phyloP scores from a whole-genome alignment of 31 red algal genomes.

The Porphyra umbilicalis region DNA sequence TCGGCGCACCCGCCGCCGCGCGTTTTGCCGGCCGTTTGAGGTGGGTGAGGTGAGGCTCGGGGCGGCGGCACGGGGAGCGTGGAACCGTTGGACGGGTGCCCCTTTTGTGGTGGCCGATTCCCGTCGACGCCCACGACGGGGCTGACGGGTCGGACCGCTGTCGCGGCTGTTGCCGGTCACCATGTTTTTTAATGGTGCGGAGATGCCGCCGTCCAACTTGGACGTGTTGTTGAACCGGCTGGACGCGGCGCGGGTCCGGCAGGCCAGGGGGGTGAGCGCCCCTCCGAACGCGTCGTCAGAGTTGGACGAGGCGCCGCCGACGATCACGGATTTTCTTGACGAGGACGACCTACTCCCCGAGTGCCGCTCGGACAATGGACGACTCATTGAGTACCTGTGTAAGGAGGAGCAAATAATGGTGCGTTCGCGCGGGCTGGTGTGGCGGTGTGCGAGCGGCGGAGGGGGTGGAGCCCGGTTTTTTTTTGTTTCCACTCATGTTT shows the following conservation, averaged over 20 bases:
- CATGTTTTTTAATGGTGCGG: background rate
- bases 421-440: background rate
- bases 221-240: background rate
- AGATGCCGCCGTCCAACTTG: background rate
- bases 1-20: too few relatives aligned
- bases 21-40: too few relatives aligned
- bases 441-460: too few relatives aligned
- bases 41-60: too few relatives aligned
- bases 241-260: background rate
- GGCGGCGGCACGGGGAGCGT: too few relatives aligned
- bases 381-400: constrained; percentile 38
- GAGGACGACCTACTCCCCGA: constrained; percentile 44
- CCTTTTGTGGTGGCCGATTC: too few relatives aligned
- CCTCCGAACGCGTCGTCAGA: background rate
- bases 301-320: background rate
- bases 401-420: constrained; percentile 2
- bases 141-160: too few relatives aligned
- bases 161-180: background rate
- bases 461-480: too few relatives aligned
- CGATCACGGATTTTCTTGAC: constrained; percentile 9
- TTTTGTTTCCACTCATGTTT: too few relatives aligned
- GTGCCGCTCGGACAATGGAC: constrained; percentile 45
- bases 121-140: too few relatives aligned
- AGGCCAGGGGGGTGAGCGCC: background rate
- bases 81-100: too few relatives aligned